These are phyloP conservation scores for Rhamnella rubrinervis DNA, from an alignment of 331 rosid species.

Conservation along the genomic window DNA sequence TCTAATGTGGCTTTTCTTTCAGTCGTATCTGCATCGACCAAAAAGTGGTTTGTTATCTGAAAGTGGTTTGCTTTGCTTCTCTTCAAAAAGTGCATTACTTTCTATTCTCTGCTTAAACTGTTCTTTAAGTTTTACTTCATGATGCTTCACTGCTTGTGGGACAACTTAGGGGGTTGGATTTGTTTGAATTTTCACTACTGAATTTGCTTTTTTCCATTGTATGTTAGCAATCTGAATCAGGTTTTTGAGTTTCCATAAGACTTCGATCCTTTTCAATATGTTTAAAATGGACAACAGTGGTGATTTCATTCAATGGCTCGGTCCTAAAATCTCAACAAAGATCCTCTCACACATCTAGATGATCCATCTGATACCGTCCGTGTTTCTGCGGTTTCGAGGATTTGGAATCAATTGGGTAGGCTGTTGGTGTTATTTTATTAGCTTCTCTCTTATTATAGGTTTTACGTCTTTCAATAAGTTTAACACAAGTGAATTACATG, in stretches of 20 bases:
- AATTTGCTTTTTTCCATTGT: neutral
- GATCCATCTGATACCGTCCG: slow-evolving; percentile 60
- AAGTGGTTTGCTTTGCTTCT: no score
- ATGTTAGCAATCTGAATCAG: neutral
- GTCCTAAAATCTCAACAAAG: slow-evolving; percentile 43
- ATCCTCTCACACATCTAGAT: slow-evolving; percentile 55
- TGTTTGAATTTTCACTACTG: neutral
- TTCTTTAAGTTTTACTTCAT: no score
- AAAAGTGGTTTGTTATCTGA: no score
- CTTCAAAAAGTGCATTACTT: no score
- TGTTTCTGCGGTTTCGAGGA: slow-evolving; percentile 44
- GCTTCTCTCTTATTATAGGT: neutral
- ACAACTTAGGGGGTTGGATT: neutral
- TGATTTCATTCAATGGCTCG: slow-evolving; percentile 55
- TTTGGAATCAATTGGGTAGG: slow-evolving; percentile 59
- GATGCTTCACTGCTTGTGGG: no score
- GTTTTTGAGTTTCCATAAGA: slow-evolving; percentile 11
- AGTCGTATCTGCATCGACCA: no score
- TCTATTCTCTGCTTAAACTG: no score
- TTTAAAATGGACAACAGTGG: slow-evolving; percentile 21
- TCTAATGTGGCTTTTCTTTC: no score
- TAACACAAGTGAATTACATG: no score
- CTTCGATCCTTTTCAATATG: slow-evolving; percentile 7
- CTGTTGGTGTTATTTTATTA: slow-evolving; percentile 7
- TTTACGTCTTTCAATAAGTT: no score